Evolutionary conservation across 352 stramenopile genomes (phyloP).

Genomic region (Globisporangium cystogenes): DNA sequence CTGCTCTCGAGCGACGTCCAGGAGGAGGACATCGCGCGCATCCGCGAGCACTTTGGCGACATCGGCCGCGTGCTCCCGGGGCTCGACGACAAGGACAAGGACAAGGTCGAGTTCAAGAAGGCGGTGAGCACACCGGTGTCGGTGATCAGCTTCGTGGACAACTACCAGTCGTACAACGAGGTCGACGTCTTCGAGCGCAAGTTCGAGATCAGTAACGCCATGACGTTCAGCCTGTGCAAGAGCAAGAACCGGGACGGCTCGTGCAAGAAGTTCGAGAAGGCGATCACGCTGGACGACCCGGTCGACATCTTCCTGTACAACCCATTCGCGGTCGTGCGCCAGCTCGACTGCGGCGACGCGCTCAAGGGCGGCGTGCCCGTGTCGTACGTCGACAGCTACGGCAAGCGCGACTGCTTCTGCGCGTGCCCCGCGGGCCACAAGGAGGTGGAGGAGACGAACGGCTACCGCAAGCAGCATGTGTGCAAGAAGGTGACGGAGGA

Average conservation of each 20-base stretch:
- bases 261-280: constrained; percentile 22
- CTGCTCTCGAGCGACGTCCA: constrained; percentile 8
- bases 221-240: constrained; percentile 18
- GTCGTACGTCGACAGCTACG: constrained; percentile 29
- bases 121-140: neutral
- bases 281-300: constrained; percentile 22
- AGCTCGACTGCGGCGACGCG: constrained; percentile 24
- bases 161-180: constrained; percentile 7
- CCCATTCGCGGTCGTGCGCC: constrained; percentile 37
- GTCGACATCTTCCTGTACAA: constrained; percentile 65
- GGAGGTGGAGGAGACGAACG: constrained; percentile 11
- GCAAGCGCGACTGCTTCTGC: constrained; percentile 48
- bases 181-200: constrained; percentile 9
- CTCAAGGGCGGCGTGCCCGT: constrained; percentile 40
- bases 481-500: constrained; percentile 26
- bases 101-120: neutral
- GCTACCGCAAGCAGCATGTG: constrained; percentile 1
- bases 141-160: constrained; percentile 15
- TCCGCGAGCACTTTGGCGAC: constrained; percentile 2
- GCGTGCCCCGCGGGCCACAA: constrained; percentile 36
- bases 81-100: constrained; percentile 1
- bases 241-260: constrained; percentile 12
- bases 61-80: constrained; percentile 5
- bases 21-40: constrained; percentile 5
- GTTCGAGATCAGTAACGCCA: constrained; percentile 8